A percentile compares a stretch with the other conserved stretches of the same genome.
Conservation (phyloP, 2,329 filamentous ascomycete genomes). For the Calonectria multiphialidica region DNA sequence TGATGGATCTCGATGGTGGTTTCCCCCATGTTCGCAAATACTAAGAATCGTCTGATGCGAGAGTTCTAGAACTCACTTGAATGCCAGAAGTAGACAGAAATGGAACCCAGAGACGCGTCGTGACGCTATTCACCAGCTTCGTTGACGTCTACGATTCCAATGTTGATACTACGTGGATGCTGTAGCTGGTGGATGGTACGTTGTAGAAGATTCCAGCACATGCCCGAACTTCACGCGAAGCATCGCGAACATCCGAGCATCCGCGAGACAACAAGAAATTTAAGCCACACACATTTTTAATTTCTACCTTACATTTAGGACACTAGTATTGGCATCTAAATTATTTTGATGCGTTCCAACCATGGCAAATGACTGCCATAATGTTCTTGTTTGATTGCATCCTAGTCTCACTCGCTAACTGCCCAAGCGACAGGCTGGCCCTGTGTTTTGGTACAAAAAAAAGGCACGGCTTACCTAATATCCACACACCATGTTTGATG, state of each 20-base stretch:
- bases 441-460: no score
- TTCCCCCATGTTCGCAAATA: conserved; percentile 36
- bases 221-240: background rate
- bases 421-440: background rate
- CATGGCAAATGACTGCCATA: background rate
- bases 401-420: background rate
- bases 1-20: conserved; percentile 16
- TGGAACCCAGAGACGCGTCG: conserved; percentile 21
- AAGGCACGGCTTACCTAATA: background rate
- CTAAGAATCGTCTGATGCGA: conserved; percentile 31
- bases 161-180: conserved; percentile 28
- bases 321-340: background rate
- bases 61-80: conserved; percentile 42
- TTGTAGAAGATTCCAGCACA: conserved; percentile 32
- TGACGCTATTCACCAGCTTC: conserved; percentile 14
- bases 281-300: background rate
- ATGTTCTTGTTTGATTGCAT: background rate
- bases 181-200: conserved; percentile 32
- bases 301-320: background rate
- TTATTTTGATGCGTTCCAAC: background rate
- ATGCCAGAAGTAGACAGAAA: conserved; percentile 16
- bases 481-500: background rate
- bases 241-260: background rate
- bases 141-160: conserved; percentile 25
- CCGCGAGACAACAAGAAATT: background rate